Evolutionary conservation across 2,329 filamentous ascomycete genomes (phyloP).

Genomic region (Penicillium sclerotiorum): DNA sequence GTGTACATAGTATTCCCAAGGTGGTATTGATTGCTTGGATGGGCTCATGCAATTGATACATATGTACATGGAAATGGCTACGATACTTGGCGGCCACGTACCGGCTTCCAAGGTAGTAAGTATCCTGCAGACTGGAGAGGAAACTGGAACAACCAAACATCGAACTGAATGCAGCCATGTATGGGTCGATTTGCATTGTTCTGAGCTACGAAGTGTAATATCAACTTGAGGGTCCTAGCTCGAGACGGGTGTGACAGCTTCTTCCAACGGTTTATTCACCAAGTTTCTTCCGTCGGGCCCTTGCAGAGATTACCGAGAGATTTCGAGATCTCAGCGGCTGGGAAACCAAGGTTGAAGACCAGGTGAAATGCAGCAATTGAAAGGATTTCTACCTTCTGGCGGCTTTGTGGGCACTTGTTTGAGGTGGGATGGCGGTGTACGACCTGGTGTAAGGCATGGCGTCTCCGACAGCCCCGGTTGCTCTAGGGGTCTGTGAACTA

Average conservation of each 20-base stretch:
- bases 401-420: constrained; percentile 18
- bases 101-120: no score
- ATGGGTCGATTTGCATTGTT: neutral
- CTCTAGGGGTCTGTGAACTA: constrained; percentile 10
- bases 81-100: neutral
- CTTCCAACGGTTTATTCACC: constrained; percentile 26
- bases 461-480: constrained; percentile 12
- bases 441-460: constrained; percentile 15
- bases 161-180: no score
- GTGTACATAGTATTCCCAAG: no score
- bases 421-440: constrained; percentile 29
- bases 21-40: neutral
- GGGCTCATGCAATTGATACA: neutral
- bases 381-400: constrained; percentile 9
- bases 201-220: neutral
- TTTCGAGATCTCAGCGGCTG: constrained; percentile 15
- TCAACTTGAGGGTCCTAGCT: neutral
- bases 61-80: neutral
- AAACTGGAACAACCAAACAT: no score
- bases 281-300: constrained; percentile 25
- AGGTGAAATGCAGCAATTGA: constrained; percentile 4
- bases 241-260: constrained; percentile 17
- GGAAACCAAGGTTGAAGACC: constrained; percentile 9
- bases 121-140: no score
- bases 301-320: constrained; percentile 23